Evolutionary conservation across 495 filamentous ascomycete species (phyloP).

Genomic region (Penicillium psychrofluorescens): DNA sequence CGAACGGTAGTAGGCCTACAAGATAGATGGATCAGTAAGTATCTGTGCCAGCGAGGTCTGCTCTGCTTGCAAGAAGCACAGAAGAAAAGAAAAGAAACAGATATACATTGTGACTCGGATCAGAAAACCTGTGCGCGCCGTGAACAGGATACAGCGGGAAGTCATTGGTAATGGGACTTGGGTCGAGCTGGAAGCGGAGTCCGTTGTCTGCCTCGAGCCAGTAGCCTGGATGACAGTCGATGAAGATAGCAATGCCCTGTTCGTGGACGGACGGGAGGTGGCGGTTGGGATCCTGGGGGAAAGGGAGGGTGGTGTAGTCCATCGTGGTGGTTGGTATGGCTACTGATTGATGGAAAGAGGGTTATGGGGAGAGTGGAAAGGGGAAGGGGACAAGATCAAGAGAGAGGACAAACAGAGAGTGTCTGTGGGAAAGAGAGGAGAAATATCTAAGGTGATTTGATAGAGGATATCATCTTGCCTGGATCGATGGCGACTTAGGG

Average conservation of each 20-base stretch:
- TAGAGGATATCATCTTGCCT: background rate
- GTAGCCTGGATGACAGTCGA: no score
- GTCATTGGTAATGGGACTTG: background rate
- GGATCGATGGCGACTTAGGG: background rate
- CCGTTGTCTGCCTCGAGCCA: background rate
- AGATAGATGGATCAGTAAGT: no score
- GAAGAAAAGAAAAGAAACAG: background rate
- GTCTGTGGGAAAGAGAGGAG: background rate
- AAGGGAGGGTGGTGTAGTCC: background rate
- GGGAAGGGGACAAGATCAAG: background rate
- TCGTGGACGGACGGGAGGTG: background rate
- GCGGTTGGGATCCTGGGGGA: background rate
- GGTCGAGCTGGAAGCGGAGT: no score
- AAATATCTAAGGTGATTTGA: background rate
- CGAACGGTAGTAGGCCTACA: background rate
- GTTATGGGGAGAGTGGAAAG: no score
- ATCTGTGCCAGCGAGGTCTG: no score
- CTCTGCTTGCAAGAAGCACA: background rate
- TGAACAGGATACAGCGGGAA: slow-evolving; percentile 1
- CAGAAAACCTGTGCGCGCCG: background rate
- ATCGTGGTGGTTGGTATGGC: background rate
- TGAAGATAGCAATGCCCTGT: background rate
- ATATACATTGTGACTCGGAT: slow-evolving; percentile 6
- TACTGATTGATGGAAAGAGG: no score
- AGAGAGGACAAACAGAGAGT: background rate